These are phyloP conservation scores for Carex myosuroides DNA, from an alignment of 176 grass and related monocot species.

Conservation along the genomic window DNA sequence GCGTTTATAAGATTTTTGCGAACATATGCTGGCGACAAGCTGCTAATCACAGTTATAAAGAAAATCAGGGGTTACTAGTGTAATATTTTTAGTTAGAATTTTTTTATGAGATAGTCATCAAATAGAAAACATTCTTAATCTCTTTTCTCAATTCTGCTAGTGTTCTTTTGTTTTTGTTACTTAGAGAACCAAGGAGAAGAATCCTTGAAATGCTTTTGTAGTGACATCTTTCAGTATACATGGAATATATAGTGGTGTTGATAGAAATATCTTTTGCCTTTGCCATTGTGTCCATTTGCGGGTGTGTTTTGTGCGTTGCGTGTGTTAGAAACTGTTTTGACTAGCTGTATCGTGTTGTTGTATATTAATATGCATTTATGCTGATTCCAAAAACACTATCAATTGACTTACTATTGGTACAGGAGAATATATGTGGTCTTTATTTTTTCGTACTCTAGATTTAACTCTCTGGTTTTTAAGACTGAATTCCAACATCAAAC, in stretches of 20 bases:
- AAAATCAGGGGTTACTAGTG: slow-evolving; percentile 52
- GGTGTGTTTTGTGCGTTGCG: neutral
- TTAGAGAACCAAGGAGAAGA: neutral
- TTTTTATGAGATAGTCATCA: neutral
- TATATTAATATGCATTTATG: too few relatives aligned
- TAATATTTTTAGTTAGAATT: neutral
- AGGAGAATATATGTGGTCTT: neutral
- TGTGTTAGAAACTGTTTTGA: neutral
- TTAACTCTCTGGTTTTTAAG: neutral
- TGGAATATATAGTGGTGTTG: neutral
- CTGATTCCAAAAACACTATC: too few relatives aligned
- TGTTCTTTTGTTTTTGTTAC: neutral
- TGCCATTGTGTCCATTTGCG: neutral
- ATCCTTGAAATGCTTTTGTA: slow-evolving; percentile 26
- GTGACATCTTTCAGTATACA: slow-evolving; percentile 3
- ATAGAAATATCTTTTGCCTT: neutral
- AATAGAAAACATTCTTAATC: neutral
- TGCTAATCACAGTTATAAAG: slow-evolving; percentile 42
- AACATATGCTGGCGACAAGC: slow-evolving; percentile 39
- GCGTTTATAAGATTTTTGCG: slow-evolving; percentile 62
- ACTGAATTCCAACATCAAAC: neutral
- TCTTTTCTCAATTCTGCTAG: slow-evolving; percentile 16
- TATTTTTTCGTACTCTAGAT: neutral
- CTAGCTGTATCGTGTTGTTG: too few relatives aligned
- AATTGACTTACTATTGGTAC: neutral